These are phyloP conservation scores for Mytilinidion resinicola DNA, from an alignment of 495 filamentous ascomycete genomes.

Conservation along the genomic window DNA sequence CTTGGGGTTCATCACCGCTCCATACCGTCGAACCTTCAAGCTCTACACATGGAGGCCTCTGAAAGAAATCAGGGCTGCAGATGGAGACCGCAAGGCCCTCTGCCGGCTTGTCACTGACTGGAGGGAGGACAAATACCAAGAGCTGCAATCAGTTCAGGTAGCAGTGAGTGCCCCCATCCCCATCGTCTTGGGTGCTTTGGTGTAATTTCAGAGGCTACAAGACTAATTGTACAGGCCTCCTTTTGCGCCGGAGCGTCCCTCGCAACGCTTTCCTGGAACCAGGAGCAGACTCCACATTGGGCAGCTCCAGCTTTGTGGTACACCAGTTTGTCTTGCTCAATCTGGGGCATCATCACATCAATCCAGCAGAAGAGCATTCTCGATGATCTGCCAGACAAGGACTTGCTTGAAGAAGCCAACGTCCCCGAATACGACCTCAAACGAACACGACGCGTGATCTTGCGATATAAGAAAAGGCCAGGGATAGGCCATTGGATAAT, in stretches of 20 bases:
- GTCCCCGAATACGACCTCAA: slow-evolving; percentile 16
- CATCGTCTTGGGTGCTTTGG: background rate
- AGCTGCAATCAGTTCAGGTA: slow-evolving; percentile 25
- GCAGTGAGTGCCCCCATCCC: slow-evolving; percentile 5
- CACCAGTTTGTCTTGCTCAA: slow-evolving; percentile 16
- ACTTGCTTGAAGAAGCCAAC: background rate
- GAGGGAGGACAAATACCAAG: slow-evolving; percentile 19
- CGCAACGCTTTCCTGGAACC: slow-evolving; percentile 14
- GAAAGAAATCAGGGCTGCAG: slow-evolving; percentile 6
- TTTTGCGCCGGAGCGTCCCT: slow-evolving; percentile 22
- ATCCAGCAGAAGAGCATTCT: slow-evolving; percentile 23
- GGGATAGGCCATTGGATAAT: slow-evolving; percentile 19
- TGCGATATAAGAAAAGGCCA: slow-evolving; percentile 18
- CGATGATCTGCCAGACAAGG: slow-evolving; percentile 17
- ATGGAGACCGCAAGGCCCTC: slow-evolving; percentile 3
- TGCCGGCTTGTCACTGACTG: slow-evolving; percentile 8
- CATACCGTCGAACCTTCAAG: slow-evolving; percentile 23
- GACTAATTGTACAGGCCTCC: slow-evolving; percentile 9
- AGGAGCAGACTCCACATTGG: slow-evolving; percentile 7
- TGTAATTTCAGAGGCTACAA: too few species aligned
- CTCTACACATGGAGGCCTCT: slow-evolving; percentile 24
- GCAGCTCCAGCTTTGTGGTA: slow-evolving; percentile 16
- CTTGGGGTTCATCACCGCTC: slow-evolving; percentile 12
- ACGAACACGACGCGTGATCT: slow-evolving; percentile 9
- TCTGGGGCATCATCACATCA: slow-evolving; percentile 22